These are phyloP conservation scores for Citrullus mucosospermus DNA, from an alignment of 306 rosid species.

Conservation along the genomic window DNA sequence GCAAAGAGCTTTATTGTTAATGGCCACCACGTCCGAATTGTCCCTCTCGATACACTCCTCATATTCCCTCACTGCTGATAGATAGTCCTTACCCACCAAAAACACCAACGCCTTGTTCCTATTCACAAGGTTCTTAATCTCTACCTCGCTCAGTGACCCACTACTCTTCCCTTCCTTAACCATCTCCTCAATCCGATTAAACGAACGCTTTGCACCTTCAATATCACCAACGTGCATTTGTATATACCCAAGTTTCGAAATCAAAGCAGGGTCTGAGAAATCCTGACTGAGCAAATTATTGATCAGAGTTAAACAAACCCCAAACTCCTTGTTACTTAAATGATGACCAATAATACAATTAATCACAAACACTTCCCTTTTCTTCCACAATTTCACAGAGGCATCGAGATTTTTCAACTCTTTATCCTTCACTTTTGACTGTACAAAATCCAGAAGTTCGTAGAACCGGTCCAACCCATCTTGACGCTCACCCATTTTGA, in stretches of 20 bases:
- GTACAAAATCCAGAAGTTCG: constrained; percentile 46
- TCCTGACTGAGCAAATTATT: constrained; percentile 33
- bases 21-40: constrained; percentile 44
- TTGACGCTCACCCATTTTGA: constrained; percentile 61
- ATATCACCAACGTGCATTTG: constrained; percentile 80
- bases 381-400: constrained; percentile 40
- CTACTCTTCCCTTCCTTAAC: constrained; percentile 26
- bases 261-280: constrained; percentile 35
- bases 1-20: constrained; percentile 77
- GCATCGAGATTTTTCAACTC: constrained; percentile 3
- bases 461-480: constrained; percentile 75
- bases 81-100: constrained; percentile 82
- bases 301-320: constrained; percentile 47
- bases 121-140: constrained; percentile 50
- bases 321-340: constrained; percentile 50
- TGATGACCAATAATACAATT: constrained; percentile 65
- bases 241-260: constrained; percentile 70
- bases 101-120: constrained; percentile 72
- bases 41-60: constrained; percentile 86
- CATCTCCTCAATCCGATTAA: constrained; percentile 39
- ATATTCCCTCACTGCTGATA: constrained; percentile 85
- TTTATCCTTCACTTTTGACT: constrained; percentile 25
- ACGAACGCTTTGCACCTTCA: constrained; percentile 66
- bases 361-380: constrained; percentile 56
- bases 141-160: constrained; percentile 40